These are phyloP conservation scores for Flaveria floridana DNA, from an alignment of 140 eudicot species.

Conservation along the genomic window DNA sequence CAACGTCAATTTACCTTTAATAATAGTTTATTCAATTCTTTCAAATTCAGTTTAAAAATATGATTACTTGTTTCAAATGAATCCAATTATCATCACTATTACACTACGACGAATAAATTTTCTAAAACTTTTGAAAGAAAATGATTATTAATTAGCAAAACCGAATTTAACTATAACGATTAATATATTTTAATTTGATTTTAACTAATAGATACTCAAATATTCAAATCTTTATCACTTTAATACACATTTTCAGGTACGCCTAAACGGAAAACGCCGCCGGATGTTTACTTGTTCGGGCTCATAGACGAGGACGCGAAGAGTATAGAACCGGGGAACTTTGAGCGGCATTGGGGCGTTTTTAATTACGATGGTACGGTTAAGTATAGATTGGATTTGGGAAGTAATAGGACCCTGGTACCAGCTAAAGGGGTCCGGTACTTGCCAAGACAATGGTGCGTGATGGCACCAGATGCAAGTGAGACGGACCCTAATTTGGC, in stretches of 20 bases:
- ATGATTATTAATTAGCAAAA: background rate
- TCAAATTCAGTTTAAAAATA: no score
- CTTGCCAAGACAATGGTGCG: slow-evolving; percentile 70
- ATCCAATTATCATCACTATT: no score
- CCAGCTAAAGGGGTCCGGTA: slow-evolving; percentile 86
- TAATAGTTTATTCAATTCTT: no score
- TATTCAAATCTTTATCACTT: background rate
- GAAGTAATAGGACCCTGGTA: slow-evolving; percentile 40
- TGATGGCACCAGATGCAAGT: slow-evolving; percentile 62
- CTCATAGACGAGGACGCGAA: slow-evolving; percentile 55
- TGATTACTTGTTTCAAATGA: no score
- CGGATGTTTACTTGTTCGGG: slow-evolving; percentile 49
- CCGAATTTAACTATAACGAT: background rate
- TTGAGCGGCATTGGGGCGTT: slow-evolving; percentile 79
- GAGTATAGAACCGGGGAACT: slow-evolving; percentile 49
- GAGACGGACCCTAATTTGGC: slow-evolving; percentile 52
- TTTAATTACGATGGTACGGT: slow-evolving; percentile 54
- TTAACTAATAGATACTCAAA: background rate
- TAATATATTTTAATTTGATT: no score
- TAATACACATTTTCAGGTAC: slow-evolving; percentile 21
- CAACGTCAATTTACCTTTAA: no score
- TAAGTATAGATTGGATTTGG: slow-evolving; percentile 39
- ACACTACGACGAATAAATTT: no score
- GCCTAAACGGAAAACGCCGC: slow-evolving; percentile 42
- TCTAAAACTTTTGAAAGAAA: no score